phyloP scores from a whole-genome alignment of 1,139 yeast species.

The Yamadazyma songkhlaensis region DNA sequence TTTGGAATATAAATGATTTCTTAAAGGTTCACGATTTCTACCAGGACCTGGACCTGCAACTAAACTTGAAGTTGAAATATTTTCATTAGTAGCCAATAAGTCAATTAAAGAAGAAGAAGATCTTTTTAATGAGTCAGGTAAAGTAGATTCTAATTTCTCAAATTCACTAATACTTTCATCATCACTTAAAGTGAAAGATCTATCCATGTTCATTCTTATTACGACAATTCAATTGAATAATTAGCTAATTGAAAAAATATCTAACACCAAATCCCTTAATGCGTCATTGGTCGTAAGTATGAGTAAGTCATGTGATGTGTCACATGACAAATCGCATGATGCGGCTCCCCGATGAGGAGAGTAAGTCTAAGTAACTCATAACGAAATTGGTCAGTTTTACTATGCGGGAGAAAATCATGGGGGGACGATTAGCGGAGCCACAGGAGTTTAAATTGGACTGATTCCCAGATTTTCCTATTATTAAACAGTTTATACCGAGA shows the following conservation, averaged over 20 bases:
- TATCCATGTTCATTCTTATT: neutral
- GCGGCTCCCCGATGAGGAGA: too few relatives aligned
- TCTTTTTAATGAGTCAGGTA: conserved; percentile 42
- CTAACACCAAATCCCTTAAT: neutral
- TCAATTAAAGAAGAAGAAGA: conserved; percentile 43
- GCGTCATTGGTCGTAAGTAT: neutral
- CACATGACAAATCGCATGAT: neutral
- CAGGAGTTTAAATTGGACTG: too few relatives aligned
- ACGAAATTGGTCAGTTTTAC: neutral
- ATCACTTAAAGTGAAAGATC: conserved; percentile 8
- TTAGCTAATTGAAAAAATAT: too few relatives aligned
- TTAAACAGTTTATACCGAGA: too few relatives aligned
- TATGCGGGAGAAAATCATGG: neutral
- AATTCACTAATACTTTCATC: conserved; percentile 27
- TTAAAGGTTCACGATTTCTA: conserved; percentile 12
- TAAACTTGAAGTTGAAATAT: conserved; percentile 10
- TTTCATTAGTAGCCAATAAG: conserved; percentile 21
- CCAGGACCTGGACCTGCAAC: conserved; percentile 3
- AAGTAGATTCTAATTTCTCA: conserved; percentile 43
- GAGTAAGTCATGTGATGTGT: neutral
- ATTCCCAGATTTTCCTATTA: too few relatives aligned
- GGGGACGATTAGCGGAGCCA: neutral
- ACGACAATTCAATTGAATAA: too few relatives aligned
- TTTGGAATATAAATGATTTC: conserved; percentile 26
- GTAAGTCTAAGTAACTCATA: neutral